These are phyloP conservation scores for Diutina catenulata DNA, from an alignment of 1,139 yeast species.

Conservation along the genomic window DNA sequence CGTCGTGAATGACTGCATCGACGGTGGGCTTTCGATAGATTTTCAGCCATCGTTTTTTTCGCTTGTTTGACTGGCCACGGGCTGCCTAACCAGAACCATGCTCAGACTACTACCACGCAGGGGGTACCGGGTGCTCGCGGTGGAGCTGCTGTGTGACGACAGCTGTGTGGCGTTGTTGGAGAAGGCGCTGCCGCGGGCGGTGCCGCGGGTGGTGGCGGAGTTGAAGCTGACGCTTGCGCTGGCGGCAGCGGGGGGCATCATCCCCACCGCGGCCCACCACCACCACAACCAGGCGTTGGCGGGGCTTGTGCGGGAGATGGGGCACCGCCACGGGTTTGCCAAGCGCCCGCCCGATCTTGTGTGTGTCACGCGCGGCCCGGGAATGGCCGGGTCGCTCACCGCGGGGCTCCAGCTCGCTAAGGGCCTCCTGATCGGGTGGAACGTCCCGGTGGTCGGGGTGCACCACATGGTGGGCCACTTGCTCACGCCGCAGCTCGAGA, in stretches of 20 bases:
- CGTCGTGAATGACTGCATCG: slow-evolving; percentile 25
- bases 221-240: slow-evolving; percentile 59
- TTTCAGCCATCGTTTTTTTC: background rate
- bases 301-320: slow-evolving; percentile 16
- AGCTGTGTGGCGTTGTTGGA: slow-evolving; percentile 76
- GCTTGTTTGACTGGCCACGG: background rate
- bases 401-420: slow-evolving; percentile 79
- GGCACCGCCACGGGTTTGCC: slow-evolving; percentile 15
- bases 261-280: slow-evolving; percentile 75
- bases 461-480: slow-evolving; percentile 96
- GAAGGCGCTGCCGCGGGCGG: slow-evolving; percentile 19
- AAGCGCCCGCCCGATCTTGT: slow-evolving; percentile 53
- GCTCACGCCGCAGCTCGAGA: slow-evolving; percentile 43
- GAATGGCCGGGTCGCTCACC: slow-evolving; percentile 83
- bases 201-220: slow-evolving; percentile 49
- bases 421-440: slow-evolving; percentile 73
- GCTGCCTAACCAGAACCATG: background rate
- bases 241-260: slow-evolving; percentile 63
- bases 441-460: slow-evolving; percentile 72
- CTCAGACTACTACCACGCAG: background rate
- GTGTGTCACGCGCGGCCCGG: slow-evolving; percentile 94
- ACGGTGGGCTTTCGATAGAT: background rate
- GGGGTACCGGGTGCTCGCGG: slow-evolving; percentile 59
- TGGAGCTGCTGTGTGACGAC: slow-evolving; percentile 94
- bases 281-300: slow-evolving; percentile 62